A percentile compares a stretch with the other conserved stretches of the same genome.
Evolutionary conservation across 345 rosid species (phyloP).

Genomic region (Physaria fendleri): DNA sequence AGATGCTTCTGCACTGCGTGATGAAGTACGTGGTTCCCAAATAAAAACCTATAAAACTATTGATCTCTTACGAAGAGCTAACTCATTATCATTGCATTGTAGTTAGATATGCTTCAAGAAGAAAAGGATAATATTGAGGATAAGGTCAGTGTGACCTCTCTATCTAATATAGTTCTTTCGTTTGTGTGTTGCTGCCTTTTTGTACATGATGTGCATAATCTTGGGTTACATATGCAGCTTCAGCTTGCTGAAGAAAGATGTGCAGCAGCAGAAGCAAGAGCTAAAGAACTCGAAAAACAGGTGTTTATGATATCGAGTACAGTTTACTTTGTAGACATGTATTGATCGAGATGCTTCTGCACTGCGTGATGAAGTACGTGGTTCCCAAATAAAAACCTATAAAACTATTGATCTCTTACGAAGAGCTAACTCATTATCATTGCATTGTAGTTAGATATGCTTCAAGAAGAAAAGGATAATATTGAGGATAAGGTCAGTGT

Average conservation of each 20-base stretch:
- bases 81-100: conserved; percentile 36
- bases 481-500: conserved; percentile 50
- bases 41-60: neutral
- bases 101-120: conserved; percentile 93
- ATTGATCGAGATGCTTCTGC: conserved; percentile 91
- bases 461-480: conserved; percentile 92
- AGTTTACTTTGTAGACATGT: neutral
- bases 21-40: conserved; percentile 61
- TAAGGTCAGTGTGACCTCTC: conserved; percentile 38
- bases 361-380: conserved; percentile 86
- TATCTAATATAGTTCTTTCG: neutral
- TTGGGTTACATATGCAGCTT: conserved; percentile 48
- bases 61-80: conserved; percentile 16
- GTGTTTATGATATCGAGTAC: conserved; percentile 22
- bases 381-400: neutral
- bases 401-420: neutral
- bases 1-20: conserved; percentile 92
- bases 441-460: conserved; percentile 96
- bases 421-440: conserved; percentile 22
- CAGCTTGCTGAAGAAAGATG: conserved; percentile 68
- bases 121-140: conserved; percentile 90
- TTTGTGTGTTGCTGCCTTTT: conserved; percentile 12
- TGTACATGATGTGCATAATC: conserved; percentile 9
- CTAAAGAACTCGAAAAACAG: conserved; percentile 97
- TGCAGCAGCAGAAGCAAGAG: conserved; percentile 83